These are phyloP conservation scores for Venustampulla echinocandica DNA, from an alignment of 495 filamentous ascomycete species.

Conservation along the genomic window DNA sequence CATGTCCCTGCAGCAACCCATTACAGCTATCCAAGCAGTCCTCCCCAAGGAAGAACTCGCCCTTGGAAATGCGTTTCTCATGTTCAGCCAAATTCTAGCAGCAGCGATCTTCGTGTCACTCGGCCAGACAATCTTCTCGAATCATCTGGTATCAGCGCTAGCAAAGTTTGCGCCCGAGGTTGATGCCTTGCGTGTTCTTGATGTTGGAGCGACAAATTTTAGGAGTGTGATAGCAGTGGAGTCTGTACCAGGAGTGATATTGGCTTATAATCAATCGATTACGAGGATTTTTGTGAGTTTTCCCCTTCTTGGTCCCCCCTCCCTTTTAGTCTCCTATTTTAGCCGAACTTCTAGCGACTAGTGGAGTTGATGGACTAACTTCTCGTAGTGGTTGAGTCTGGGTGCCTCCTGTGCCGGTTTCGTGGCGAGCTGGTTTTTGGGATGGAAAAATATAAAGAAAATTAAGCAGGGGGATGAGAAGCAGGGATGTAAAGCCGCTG, in stretches of 20 bases:
- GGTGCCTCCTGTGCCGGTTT: background rate
- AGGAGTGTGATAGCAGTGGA: background rate
- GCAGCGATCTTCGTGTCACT: conserved; percentile 50
- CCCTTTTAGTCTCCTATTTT: background rate
- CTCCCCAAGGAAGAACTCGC: conserved; percentile 43
- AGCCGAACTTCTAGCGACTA: no score
- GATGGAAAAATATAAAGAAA: background rate
- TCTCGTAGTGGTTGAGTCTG: background rate
- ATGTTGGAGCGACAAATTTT: conserved; percentile 8
- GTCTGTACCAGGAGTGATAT: conserved; percentile 4
- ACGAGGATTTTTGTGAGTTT: conserved; percentile 9
- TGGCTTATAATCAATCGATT: conserved; percentile 13
- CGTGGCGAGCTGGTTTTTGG: background rate
- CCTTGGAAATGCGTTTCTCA: conserved; percentile 49
- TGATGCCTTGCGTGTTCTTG: conserved; percentile 1
- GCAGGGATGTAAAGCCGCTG: background rate
- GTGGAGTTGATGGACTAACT: background rate
- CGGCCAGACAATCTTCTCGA: conserved; percentile 6
- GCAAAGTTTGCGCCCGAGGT: conserved; percentile 7
- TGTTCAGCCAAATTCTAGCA: conserved; percentile 52
- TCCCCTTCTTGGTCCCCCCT: background rate
- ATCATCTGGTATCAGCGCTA: background rate
- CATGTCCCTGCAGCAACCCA: conserved; percentile 56
- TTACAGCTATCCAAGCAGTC: conserved; percentile 48
- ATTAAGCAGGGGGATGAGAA: background rate